phyloP scores from a whole-genome alignment of 2,329 filamentous ascomycete species.

The Cryphonectria carpinicola region DNA sequence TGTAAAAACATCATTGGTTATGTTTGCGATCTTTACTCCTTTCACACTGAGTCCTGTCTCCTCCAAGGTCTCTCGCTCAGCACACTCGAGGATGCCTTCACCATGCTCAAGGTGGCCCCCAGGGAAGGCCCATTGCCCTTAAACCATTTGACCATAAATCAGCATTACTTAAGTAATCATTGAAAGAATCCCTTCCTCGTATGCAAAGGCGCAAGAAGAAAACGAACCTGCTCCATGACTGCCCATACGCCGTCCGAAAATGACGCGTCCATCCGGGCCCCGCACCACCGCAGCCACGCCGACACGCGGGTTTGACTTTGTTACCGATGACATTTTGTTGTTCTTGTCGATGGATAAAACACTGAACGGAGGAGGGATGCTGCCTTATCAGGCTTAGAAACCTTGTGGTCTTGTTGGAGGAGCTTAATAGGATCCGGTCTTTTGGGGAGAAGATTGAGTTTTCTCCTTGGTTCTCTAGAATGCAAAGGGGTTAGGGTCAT shows the following conservation, averaged over 20 bases:
- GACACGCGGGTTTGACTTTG: constrained; percentile 44
- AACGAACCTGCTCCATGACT: constrained; percentile 53
- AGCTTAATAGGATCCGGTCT: not conserved
- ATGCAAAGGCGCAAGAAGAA: not conserved
- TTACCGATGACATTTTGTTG: constrained; percentile 33
- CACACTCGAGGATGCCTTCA: constrained; percentile 66
- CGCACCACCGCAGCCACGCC: constrained; percentile 54
- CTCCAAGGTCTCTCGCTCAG: constrained; percentile 68
- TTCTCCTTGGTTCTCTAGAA: not conserved
- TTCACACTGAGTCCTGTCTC: constrained; percentile 68
- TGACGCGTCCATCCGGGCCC: constrained; percentile 46
- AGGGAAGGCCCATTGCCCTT: constrained; percentile 61
- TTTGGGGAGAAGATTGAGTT: not conserved
- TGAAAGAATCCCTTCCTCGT: no score
- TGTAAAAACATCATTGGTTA: constrained; percentile 70
- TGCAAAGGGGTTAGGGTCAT: not conserved
- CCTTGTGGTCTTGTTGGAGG: not conserved
- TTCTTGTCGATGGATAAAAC: not conserved
- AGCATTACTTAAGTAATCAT: not conserved
- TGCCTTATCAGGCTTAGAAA: not conserved
- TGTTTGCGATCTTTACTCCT: constrained; percentile 56
- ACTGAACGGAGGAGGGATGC: not conserved
- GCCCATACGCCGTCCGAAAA: constrained; percentile 53
- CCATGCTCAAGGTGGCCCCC: constrained; percentile 76
- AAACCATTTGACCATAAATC: not conserved